Evolutionary conservation across 208 protist species (phyloP).

Genomic region (Zelonia costaricensis): DNA sequence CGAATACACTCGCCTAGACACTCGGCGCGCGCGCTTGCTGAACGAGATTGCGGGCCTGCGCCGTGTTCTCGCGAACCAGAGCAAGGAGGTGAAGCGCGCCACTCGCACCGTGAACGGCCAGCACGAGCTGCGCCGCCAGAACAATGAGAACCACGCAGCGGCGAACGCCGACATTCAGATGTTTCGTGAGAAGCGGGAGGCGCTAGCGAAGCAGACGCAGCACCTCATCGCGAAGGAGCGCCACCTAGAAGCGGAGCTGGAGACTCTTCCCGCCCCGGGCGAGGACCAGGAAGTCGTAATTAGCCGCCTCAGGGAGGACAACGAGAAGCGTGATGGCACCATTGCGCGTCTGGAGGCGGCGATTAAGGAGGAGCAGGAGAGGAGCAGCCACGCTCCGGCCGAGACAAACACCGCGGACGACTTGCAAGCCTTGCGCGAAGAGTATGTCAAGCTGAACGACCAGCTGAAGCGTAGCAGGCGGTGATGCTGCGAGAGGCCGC

Average conservation of each 20-base stretch:
- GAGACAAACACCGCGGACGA: slow-evolving; percentile 22
- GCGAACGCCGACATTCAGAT: slow-evolving; percentile 66
- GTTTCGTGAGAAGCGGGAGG: slow-evolving; percentile 66
- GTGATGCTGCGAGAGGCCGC: slow-evolving; percentile 7
- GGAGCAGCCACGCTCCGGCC: not conserved
- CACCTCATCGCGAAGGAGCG: slow-evolving; percentile 29
- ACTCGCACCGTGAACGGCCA: slow-evolving; percentile 49
- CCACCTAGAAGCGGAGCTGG: slow-evolving; percentile 23
- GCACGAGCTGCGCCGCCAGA: slow-evolving; percentile 56
- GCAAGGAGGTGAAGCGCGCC: slow-evolving; percentile 61
- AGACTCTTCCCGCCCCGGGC: slow-evolving; percentile 18
- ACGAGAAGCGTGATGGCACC: slow-evolving; percentile 44
- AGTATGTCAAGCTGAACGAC: slow-evolving; percentile 78
- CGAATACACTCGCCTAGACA: slow-evolving; percentile 64
- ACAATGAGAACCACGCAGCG: slow-evolving; percentile 64
- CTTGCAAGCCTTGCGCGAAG: slow-evolving; percentile 59
- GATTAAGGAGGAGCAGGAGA: slow-evolving; percentile 24
- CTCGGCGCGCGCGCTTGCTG: slow-evolving; percentile 53
- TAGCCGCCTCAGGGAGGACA: slow-evolving; percentile 47
- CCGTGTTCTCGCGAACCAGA: slow-evolving; percentile 81
- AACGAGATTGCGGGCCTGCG: slow-evolving; percentile 82
- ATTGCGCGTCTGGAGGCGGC: slow-evolving; percentile 60
- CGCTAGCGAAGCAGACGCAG: slow-evolving; percentile 35
- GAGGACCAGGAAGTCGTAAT: slow-evolving; percentile 33
- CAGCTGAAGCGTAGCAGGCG: slow-evolving; percentile 46